These are phyloP conservation scores for Pinus tabuliformis DNA, from an alignment of 75 land plant species.

Conservation along the genomic window DNA sequence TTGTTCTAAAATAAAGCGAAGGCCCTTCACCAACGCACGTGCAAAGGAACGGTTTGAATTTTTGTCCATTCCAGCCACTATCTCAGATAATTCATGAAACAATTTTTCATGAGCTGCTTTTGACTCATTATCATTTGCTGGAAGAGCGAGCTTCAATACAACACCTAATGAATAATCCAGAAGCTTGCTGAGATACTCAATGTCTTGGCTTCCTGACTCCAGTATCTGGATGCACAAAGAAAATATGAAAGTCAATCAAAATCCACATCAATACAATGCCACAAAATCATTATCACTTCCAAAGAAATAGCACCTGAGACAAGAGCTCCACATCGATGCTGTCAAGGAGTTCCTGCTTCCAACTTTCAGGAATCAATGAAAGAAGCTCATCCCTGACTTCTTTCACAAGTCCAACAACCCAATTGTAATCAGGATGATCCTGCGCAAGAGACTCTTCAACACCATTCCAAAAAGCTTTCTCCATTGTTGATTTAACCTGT, in stretches of 20 bases:
- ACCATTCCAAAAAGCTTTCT: conserved; percentile 93
- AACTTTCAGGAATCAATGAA: conserved; percentile 68
- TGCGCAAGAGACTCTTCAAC: conserved; percentile 54
- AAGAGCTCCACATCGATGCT: conserved; percentile 78
- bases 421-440: conserved; percentile 55
- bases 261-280: not conserved
- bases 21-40: conserved; percentile 51
- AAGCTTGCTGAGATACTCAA: conserved; percentile 66
- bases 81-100: conserved; percentile 54
- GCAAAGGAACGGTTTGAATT: conserved; percentile 28
- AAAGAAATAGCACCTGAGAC: conserved; percentile 57
- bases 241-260: not conserved
- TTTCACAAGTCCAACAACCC: conserved; percentile 55
- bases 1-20: conserved; percentile 81
- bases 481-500: conserved; percentile 83
- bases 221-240: conserved; percentile 50
- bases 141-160: conserved; percentile 76
- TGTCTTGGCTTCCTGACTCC: conserved; percentile 69
- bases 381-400: conserved; percentile 80
- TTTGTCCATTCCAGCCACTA: conserved; percentile 19
- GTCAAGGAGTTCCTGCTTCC: conserved; percentile 77
- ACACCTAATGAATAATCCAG: conserved; percentile 66
- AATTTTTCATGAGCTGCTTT: conserved; percentile 43
- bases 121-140: conserved; percentile 70
- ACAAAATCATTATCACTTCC: no score